phyloP scores from a whole-genome alignment of 2,329 filamentous ascomycete genomes.

The Apiospora hydei region DNA sequence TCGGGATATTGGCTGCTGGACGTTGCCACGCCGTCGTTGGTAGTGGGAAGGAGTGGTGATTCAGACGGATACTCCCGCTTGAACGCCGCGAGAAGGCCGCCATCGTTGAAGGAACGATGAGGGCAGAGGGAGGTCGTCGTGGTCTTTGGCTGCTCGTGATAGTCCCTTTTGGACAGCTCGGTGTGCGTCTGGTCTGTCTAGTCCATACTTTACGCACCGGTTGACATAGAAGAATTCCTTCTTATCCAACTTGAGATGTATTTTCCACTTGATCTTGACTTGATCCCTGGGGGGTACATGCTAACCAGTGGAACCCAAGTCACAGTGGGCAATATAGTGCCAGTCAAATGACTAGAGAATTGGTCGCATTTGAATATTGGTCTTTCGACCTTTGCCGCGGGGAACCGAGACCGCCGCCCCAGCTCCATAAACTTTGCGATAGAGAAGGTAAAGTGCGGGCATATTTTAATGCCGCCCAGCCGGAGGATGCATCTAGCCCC shows the following conservation, averaged over 20 bases:
- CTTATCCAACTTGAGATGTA: neutral
- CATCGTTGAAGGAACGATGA: neutral
- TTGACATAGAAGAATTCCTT: neutral
- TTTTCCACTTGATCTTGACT: neutral
- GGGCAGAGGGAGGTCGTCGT: neutral
- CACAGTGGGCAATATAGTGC: neutral
- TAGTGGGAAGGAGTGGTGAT: no score
- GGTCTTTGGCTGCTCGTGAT: neutral
- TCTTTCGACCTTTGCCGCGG: rapidly evolving
- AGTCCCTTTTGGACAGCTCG: neutral
- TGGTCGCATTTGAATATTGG: neutral
- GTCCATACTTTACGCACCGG: neutral
- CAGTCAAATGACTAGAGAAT: neutral
- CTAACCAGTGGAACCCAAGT: neutral
- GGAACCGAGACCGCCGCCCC: no score
- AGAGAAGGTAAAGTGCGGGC: neutral
- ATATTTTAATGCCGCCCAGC: neutral
- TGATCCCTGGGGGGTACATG: neutral
- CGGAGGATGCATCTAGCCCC: neutral
- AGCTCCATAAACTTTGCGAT: neutral
- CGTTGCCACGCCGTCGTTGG: neutral
- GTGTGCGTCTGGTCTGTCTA: neutral
- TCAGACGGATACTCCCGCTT: neutral
- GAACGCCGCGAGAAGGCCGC: neutral
- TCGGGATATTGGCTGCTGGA: neutral